A percentile compares a stretch with the other conserved stretches of the same genome.
phyloP scores from a whole-genome alignment of 2,329 filamentous ascomycete species.

The Cadophora luteo-olivacea region DNA sequence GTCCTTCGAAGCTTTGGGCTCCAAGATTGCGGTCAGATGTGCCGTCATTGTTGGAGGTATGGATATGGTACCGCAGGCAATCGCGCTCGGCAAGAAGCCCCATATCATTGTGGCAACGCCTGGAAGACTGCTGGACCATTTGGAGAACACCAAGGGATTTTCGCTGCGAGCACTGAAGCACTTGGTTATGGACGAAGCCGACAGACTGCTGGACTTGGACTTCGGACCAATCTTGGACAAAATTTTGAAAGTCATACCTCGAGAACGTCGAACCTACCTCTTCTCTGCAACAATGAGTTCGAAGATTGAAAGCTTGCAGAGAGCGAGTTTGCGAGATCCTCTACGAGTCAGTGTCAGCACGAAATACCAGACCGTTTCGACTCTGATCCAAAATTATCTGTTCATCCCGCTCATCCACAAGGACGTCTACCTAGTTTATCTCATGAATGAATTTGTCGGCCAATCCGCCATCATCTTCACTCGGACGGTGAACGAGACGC shows the following conservation, averaged over 20 bases:
- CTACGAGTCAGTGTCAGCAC: conserved; percentile 81
- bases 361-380: conserved; percentile 91
- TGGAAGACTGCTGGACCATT: conserved; percentile 85
- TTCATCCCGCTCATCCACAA: conserved; percentile 89
- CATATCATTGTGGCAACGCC: conserved; percentile 94
- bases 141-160: conserved; percentile 98
- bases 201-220: conserved; percentile 89
- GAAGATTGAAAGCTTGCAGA: conserved; percentile 91
- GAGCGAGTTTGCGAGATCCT: conserved; percentile 86
- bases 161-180: conserved; percentile 82
- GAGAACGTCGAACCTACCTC: conserved; percentile 80
- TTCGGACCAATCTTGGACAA: conserved; percentile 94
- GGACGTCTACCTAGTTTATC: conserved; percentile 85
- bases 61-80: conserved; percentile 92
- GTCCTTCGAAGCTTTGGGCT: conserved; percentile 85
- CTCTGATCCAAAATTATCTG: conserved; percentile 83
- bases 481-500: conserved; percentile 88
- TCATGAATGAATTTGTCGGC: conserved; percentile 87
- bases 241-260: conserved; percentile 85
- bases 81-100: conserved; percentile 93
- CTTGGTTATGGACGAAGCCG: conserved; percentile 94
- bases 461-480: conserved; percentile 90
- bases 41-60: conserved; percentile 90
- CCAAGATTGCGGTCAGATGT: conserved; percentile 85
- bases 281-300: conserved; percentile 95